Evolutionary conservation across 108 stramenopile genomes (phyloP).

Genomic region (Fragilaria radians): DNA sequence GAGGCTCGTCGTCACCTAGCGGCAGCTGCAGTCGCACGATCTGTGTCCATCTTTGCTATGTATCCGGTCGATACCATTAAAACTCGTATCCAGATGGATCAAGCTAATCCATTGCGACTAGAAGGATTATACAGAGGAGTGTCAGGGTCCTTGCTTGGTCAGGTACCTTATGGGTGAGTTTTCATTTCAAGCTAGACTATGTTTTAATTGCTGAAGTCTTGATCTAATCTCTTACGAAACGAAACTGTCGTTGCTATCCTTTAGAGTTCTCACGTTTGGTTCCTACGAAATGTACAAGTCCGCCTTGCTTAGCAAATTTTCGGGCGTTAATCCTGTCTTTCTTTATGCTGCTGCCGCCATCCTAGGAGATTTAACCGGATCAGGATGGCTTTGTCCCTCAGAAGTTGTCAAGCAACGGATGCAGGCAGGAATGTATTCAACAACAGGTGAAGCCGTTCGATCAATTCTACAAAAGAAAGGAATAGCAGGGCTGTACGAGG

Average conservation of each 20-base stretch:
- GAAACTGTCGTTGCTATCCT: constrained; percentile 7
- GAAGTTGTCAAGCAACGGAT: constrained; percentile 79
- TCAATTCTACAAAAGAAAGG: constrained; percentile 49
- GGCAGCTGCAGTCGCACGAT: constrained; percentile 63
- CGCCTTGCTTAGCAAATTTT: constrained; percentile 41
- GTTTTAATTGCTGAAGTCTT: not conserved
- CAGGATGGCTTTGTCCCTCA: constrained; percentile 63
- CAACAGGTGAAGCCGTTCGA: constrained; percentile 46
- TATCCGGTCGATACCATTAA: constrained; percentile 85
- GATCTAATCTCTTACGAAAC: not conserved
- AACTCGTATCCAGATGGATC: constrained; percentile 78
- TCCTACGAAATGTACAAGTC: constrained; percentile 82
- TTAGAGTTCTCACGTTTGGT: constrained; percentile 74
- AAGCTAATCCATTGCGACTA: constrained; percentile 43
- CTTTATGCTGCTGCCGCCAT: constrained; percentile 57
- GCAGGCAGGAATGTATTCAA: constrained; percentile 64
- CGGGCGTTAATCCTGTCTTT: constrained; percentile 41
- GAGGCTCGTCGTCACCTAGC: constrained; percentile 47
- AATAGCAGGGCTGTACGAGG: constrained; percentile 52
- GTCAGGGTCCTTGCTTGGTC: constrained; percentile 56
- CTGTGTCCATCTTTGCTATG: constrained; percentile 61
- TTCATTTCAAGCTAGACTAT: constrained; percentile 1
- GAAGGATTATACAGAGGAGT: constrained; percentile 55
- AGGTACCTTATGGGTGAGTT: constrained; percentile 77
- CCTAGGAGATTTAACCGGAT: constrained; percentile 71